phyloP scores from a whole-genome alignment of 352 stramenopile species.

The Globisporangium lucens region DNA sequence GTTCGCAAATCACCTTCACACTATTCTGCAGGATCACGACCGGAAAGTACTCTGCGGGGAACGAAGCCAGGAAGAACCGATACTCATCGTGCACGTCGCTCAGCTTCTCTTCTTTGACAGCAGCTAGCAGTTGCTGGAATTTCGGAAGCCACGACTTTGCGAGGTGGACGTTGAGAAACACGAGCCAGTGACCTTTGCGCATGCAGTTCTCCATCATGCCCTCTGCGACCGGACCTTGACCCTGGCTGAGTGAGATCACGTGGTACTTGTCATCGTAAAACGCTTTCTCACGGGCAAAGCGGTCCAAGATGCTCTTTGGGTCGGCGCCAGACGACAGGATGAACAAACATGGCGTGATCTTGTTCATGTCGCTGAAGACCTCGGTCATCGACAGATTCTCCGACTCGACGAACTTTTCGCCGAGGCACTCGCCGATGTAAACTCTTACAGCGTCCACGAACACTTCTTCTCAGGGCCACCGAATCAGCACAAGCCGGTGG shows the following conservation, averaged over 20 bases:
- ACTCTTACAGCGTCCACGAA: constrained; percentile 30
- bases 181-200: constrained; percentile 54
- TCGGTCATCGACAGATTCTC: constrained; percentile 34
- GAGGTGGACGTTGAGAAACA: constrained; percentile 77
- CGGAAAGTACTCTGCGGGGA: constrained; percentile 65
- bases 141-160: constrained; percentile 71
- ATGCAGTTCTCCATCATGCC: constrained; percentile 48
- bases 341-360: constrained; percentile 67
- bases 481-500: constrained; percentile 52
- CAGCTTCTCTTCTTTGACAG: constrained; percentile 28
- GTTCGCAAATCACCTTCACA: constrained; percentile 80
- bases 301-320: constrained; percentile 41
- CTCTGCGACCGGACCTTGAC: constrained; percentile 68
- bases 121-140: constrained; percentile 43
- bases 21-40: constrained; percentile 68
- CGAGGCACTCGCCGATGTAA: constrained; percentile 46
- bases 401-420: constrained; percentile 19
- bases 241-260: constrained; percentile 73
- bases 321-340: constrained; percentile 74
- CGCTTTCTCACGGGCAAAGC: constrained; percentile 42
- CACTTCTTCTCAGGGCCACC: constrained; percentile 52
- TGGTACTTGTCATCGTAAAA: constrained; percentile 40
- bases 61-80: constrained; percentile 67
- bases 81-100: constrained; percentile 54
- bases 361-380: constrained; percentile 55